phyloP scores from a whole-genome alignment of 805 yeast species.

The Wickerhamiella cacticola region DNA sequence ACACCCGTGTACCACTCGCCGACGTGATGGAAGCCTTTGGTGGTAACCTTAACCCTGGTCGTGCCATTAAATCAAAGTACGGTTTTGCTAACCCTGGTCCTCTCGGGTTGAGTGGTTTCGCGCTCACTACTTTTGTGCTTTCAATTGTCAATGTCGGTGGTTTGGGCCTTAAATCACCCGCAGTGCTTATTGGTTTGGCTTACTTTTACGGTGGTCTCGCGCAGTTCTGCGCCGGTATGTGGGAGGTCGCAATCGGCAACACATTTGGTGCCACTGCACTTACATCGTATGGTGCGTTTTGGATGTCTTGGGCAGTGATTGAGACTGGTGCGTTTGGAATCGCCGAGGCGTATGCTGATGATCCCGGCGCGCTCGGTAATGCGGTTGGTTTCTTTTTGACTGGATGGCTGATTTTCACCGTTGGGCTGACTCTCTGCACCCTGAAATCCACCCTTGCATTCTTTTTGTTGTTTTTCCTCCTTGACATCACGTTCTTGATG shows the following conservation, averaged over 20 bases:
- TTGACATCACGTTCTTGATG: constrained; percentile 44
- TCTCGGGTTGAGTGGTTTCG: constrained; percentile 49
- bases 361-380: constrained; percentile 25
- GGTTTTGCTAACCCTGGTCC: constrained; percentile 58
- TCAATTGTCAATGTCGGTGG: constrained; percentile 46
- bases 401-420: constrained; percentile 55
- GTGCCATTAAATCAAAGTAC: constrained; percentile 44
- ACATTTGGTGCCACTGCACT: constrained; percentile 59
- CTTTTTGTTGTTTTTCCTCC: constrained; percentile 42
- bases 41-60: constrained; percentile 70
- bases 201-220: constrained; percentile 52
- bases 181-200: constrained; percentile 46
- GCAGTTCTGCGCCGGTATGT: constrained; percentile 51
- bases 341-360: constrained; percentile 39
- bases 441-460: constrained; percentile 55
- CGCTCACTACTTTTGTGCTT: constrained; percentile 49
- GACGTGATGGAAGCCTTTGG: constrained; percentile 38
- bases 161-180: constrained; percentile 40
- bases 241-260: constrained; percentile 53
- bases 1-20: constrained; percentile 49
- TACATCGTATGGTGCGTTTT: constrained; percentile 54
- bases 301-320: constrained; percentile 55
- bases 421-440: constrained; percentile 42
- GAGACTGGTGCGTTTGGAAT: constrained; percentile 50
- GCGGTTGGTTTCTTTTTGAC: constrained; percentile 50